Evolutionary conservation across 1,284 basidiomycete species (phyloP).

Genomic region (Boletus semigastroideus): DNA sequence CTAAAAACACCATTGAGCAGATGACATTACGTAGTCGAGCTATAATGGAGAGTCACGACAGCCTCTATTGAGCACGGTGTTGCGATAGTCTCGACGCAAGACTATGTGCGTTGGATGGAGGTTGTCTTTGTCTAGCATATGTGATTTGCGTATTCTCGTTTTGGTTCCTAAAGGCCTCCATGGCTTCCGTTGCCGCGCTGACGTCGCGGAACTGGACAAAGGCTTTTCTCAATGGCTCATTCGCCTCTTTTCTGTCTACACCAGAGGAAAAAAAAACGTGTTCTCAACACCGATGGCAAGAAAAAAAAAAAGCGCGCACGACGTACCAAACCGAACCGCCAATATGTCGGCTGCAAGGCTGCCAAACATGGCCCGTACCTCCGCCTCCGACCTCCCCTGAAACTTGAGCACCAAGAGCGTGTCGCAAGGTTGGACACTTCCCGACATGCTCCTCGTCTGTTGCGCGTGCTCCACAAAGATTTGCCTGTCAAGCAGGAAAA

Average conservation of each 20-base stretch:
- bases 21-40: conserved; percentile 5
- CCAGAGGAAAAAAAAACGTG: background rate
- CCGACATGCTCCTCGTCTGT: background rate
- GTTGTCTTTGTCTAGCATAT: conserved; percentile 23
- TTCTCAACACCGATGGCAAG: conserved; percentile 2
- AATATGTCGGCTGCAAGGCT: conserved; percentile 22
- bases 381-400: conserved; percentile 23
- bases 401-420: conserved; percentile 43
- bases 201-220: conserved; percentile 29
- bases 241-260: conserved; percentile 7
- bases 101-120: background rate
- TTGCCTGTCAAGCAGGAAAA: conserved; percentile 45
- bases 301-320: background rate
- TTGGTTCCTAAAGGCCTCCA: conserved; percentile 21
- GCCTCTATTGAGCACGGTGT: conserved; percentile 6
- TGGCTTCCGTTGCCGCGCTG: conserved; percentile 22
- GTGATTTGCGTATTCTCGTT: conserved; percentile 2
- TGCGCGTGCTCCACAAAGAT: conserved; percentile 39
- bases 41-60: background rate
- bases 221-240: conserved; percentile 5
- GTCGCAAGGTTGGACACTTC: conserved; percentile 30
- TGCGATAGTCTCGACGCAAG: conserved; percentile 26
- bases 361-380: conserved; percentile 21
- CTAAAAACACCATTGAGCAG: background rate
- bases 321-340: conserved; percentile 27